Conservation (phyloP, 2,329 filamentous ascomycete species). For the Colletotrichum sp. region DNA sequence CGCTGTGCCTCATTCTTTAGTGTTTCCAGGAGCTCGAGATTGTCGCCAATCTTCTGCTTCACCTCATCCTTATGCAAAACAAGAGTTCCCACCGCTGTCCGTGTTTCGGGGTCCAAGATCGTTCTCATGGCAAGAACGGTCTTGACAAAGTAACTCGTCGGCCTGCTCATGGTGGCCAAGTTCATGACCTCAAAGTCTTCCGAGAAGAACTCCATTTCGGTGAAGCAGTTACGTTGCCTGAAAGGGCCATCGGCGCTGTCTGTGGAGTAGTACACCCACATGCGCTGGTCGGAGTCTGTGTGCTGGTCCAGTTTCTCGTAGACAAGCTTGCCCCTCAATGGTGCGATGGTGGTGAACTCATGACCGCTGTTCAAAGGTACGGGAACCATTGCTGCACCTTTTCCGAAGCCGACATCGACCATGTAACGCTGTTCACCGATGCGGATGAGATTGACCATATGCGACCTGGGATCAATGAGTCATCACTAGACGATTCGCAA, state of each 20-base stretch:
- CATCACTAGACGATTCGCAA: background rate
- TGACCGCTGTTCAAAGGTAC: conserved; percentile 31
- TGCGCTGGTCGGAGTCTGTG: conserved; percentile 35
- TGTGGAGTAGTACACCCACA: conserved; percentile 44
- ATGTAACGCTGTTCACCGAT: conserved; percentile 52
- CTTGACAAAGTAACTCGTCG: conserved; percentile 42
- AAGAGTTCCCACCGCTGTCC: conserved; percentile 38
- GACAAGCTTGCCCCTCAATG: conserved; percentile 49
- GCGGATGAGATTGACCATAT: conserved; percentile 65
- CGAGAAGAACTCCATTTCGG: conserved; percentile 51
- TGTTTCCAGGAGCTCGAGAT: conserved; percentile 44
- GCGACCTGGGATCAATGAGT: conserved; percentile 45
- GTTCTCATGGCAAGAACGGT: conserved; percentile 39
- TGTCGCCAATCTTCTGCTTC: conserved; percentile 43
- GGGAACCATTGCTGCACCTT: conserved; percentile 40
- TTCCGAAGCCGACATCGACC: conserved; percentile 67
- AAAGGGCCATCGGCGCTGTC: conserved; percentile 36
- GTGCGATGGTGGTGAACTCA: conserved; percentile 43
- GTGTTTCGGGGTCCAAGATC: conserved; percentile 25
- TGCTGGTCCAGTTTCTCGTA: conserved; percentile 34
- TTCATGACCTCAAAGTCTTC: conserved; percentile 55
- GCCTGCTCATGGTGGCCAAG: conserved; percentile 37
- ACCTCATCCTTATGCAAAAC: conserved; percentile 50
- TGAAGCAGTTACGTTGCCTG: conserved; percentile 55
- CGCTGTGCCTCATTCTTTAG: conserved; percentile 54